Evolutionary conservation across 2,329 filamentous ascomycete genomes (phyloP).

Genomic region (Malbranchea cinnamomea): DNA sequence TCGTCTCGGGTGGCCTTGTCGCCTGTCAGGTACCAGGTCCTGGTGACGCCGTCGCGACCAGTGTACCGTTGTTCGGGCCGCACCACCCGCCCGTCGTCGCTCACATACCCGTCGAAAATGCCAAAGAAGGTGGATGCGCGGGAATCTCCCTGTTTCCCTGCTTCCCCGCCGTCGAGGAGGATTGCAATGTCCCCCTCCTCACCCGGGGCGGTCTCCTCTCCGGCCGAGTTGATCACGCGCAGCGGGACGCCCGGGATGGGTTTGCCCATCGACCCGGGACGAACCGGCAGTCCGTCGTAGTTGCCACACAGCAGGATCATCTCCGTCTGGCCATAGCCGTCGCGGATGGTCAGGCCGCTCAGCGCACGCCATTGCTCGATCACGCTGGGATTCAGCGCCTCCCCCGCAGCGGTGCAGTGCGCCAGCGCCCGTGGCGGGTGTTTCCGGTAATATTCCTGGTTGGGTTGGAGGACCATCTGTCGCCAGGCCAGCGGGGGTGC

Average conservation of each 20-base stretch:
- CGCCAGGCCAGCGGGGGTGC: conserved; percentile 27
- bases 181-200: conserved; percentile 26
- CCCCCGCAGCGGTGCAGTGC: conserved; percentile 26
- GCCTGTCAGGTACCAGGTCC: conserved; percentile 24
- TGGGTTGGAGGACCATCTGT: conserved; percentile 24
- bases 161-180: conserved; percentile 7
- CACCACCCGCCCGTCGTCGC: conserved; percentile 3
- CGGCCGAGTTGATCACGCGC: conserved; percentile 18
- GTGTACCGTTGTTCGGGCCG: conserved; percentile 5
- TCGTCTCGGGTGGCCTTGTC: conserved; percentile 20
- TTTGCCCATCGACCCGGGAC: conserved; percentile 26
- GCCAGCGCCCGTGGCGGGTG: conserved; percentile 16
- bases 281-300: conserved; percentile 19
- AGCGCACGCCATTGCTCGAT: conserved; percentile 23
- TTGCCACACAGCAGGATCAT: conserved; percentile 27
- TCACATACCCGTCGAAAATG: conserved; percentile 7
- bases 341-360: conserved; percentile 23
- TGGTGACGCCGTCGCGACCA: too few species aligned
- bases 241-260: conserved; percentile 25
- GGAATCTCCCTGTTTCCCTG: too few species aligned
- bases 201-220: conserved; percentile 14
- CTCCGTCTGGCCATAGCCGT: conserved; percentile 29
- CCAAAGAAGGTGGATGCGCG: too few species aligned
- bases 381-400: conserved; percentile 27
- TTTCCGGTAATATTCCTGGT: conserved; percentile 14